phyloP scores from a whole-genome alignment of 208 protist genomes.

The Leishmania martiniquensis region DNA sequence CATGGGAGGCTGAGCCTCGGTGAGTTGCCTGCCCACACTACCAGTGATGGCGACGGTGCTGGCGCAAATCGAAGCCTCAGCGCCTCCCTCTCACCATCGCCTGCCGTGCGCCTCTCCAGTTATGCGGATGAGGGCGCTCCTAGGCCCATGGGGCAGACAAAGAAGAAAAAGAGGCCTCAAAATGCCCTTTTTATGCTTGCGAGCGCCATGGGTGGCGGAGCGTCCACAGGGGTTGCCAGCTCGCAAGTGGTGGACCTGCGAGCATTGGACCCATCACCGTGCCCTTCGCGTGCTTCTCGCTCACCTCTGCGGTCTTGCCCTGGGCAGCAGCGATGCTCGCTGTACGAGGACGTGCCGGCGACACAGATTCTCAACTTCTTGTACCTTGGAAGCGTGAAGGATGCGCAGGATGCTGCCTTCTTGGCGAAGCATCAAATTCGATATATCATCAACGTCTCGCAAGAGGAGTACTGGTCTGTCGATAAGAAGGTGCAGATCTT shows the following conservation, averaged over 20 bases:
- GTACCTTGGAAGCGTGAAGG: slow-evolving; percentile 72
- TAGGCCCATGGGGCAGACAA: slow-evolving; percentile 4
- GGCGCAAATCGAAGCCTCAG: neutral
- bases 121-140: neutral
- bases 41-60: neutral
- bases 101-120: neutral
- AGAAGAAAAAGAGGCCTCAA: slow-evolving; percentile 17
- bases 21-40: neutral
- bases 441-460: slow-evolving; percentile 86
- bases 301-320: neutral
- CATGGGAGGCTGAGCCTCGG: neutral
- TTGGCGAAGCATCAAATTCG: slow-evolving; percentile 60
- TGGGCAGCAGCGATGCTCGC: slow-evolving; percentile 4
- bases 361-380: slow-evolving; percentile 81
- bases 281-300: slow-evolving; percentile 2
- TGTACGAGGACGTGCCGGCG: slow-evolving; percentile 39
- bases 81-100: neutral
- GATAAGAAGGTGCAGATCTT: slow-evolving; percentile 59
- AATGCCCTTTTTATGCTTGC: slow-evolving; percentile 29
- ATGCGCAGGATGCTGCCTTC: slow-evolving; percentile 80
- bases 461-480: slow-evolving; percentile 87
- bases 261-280: slow-evolving; percentile 12
- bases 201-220: slow-evolving; percentile 4
- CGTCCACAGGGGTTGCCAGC: neutral
- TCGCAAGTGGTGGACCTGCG: slow-evolving; percentile 36